phyloP scores from a whole-genome alignment of 148 eudicot genomes.

The Cornus florida region DNA sequence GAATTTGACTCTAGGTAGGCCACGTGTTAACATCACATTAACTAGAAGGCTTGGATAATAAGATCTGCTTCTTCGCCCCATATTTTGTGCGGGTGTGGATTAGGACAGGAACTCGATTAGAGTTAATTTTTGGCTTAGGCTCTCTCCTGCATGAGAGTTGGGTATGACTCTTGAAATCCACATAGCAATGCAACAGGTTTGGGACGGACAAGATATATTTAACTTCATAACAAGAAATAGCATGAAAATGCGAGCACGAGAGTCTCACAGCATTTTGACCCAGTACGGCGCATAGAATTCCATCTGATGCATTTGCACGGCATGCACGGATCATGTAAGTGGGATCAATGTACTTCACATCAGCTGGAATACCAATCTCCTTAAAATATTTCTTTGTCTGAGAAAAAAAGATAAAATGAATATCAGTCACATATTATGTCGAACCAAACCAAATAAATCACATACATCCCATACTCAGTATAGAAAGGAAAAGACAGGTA shows the following conservation, averaged over 20 bases:
- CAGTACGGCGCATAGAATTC: constrained; percentile 91
- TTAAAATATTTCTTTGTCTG: constrained; percentile 84
- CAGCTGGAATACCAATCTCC: constrained; percentile 75
- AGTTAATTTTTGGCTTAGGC: neutral
- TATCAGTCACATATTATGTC: neutral
- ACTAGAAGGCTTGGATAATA: neutral
- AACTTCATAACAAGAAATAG: neutral
- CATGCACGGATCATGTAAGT: constrained; percentile 97
- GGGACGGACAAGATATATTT: neutral
- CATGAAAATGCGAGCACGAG: neutral
- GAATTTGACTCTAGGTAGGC: no score
- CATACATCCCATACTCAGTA: neutral
- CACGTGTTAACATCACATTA: neutral
- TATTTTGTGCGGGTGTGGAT: no score
- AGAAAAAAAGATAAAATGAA: neutral
- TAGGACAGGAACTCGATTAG: no score
- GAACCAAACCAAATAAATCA: neutral
- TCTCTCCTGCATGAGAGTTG: neutral
- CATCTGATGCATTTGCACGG: constrained; percentile 99
- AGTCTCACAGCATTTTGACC: constrained; percentile 97
- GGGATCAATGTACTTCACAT: constrained; percentile 96
- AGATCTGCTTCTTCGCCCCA: no score
- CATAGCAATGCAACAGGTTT: no score
- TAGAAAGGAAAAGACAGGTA: neutral
- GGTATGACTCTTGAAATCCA: neutral